phyloP scores from a whole-genome alignment of 352 stramenopile genomes.

The Thalassiosira hispida region DNA sequence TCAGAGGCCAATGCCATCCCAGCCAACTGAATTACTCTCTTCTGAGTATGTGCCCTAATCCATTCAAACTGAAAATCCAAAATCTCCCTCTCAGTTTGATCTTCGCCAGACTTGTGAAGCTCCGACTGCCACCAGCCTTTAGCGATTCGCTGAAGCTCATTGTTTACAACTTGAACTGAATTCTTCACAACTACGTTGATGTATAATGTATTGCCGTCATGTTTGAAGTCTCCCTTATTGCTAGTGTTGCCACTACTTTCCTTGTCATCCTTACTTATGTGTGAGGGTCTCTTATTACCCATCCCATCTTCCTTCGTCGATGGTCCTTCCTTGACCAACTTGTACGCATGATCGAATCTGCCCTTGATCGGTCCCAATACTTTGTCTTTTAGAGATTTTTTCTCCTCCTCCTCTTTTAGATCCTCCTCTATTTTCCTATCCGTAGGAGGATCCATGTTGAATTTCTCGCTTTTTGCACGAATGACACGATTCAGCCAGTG shows the following conservation, averaged over 20 bases:
- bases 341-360: slow-evolving; percentile 77
- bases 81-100: slow-evolving; percentile 21
- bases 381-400: slow-evolving; percentile 26
- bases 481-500: slow-evolving; percentile 4
- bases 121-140: slow-evolving; percentile 67
- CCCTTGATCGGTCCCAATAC: slow-evolving; percentile 48
- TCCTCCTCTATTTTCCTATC: slow-evolving; percentile 16
- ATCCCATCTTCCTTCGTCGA: slow-evolving; percentile 49
- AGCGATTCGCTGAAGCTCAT: slow-evolving; percentile 75
- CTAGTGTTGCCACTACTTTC: slow-evolving; percentile 12
- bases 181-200: slow-evolving; percentile 84
- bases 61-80: slow-evolving; percentile 64
- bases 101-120: slow-evolving; percentile 19
- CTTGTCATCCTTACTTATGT: slow-evolving; percentile 18
- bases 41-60: slow-evolving; percentile 64
- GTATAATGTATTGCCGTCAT: slow-evolving; percentile 69
- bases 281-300: slow-evolving; percentile 39
- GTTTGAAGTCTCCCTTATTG: slow-evolving; percentile 37
- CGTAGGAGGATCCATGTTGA: background rate
- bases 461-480: slow-evolving; percentile 32
- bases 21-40: slow-evolving; percentile 69
- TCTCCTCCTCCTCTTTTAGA: slow-evolving; percentile 39
- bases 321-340: slow-evolving; percentile 78
- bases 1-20: slow-evolving; percentile 68
- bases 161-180: slow-evolving; percentile 73